Evolutionary conservation across 176 grass and related monocot genomes (phyloP).

Genomic region (Lolium perenne): DNA sequence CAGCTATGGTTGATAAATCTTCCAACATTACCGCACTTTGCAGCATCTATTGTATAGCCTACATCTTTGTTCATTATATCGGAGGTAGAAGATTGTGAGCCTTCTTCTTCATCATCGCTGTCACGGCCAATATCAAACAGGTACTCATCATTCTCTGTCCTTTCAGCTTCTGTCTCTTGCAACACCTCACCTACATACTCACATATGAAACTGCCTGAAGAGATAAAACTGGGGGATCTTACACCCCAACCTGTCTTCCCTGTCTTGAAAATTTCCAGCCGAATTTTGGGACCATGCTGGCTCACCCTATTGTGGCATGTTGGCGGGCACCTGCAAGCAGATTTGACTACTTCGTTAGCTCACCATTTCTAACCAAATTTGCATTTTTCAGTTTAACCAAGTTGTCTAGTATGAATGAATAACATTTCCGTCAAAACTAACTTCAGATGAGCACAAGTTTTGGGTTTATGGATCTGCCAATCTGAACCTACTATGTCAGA

Average conservation of each 20-base stretch:
- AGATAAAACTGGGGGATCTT: conserved; percentile 69
- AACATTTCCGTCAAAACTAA: conserved; percentile 7
- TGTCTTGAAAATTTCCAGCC: conserved; percentile 75
- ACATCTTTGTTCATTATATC: conserved; percentile 31
- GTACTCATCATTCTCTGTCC: conserved; percentile 64
- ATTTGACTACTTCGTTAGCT: conserved; percentile 27
- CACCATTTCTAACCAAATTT: conserved; percentile 39
- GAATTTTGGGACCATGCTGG: conserved; percentile 73
- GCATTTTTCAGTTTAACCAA: conserved; percentile 18
- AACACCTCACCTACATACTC: conserved; percentile 75
- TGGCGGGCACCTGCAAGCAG: conserved; percentile 63
- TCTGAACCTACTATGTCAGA: conserved; percentile 9
- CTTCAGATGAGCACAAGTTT: conserved; percentile 5
- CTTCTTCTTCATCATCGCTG: conserved; percentile 34
- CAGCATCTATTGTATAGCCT: conserved; percentile 75
- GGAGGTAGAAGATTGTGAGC: conserved; percentile 32
- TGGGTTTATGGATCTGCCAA: background rate
- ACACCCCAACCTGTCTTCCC: conserved; percentile 69
- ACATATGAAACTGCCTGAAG: conserved; percentile 74
- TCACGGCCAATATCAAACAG: conserved; percentile 76
- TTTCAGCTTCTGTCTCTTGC: conserved; percentile 57
- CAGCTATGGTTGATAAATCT: conserved; percentile 86
- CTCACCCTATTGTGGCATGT: conserved; percentile 81
- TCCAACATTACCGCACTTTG: conserved; percentile 61
- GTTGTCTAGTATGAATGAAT: conserved; percentile 14